Base-by-base conservation (phyloP, 169 alveolate genomes). In the Babesia bigemina region DNA sequence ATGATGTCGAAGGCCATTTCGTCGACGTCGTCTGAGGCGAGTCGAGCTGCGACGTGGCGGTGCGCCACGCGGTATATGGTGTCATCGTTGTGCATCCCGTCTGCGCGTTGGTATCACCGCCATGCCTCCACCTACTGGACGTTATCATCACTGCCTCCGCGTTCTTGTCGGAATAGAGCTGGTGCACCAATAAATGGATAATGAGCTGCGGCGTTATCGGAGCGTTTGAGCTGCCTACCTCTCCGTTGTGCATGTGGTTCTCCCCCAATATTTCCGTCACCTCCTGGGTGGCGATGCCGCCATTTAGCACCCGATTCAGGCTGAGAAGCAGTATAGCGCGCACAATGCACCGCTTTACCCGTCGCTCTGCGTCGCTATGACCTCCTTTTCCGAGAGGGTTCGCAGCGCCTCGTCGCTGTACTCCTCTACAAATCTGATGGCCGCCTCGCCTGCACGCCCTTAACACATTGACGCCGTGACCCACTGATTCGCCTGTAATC, bases 251-350 rank as follows among this genome's bases (percentile, higher is more conserved):
- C 52, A 22, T 47, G 39, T 57, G 78, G 33, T 79, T 66, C 22
- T 50, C 67, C 1, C 84, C 85, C 14, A 72, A 22, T 4, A 81
- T n/a, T 65, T 81, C 88, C 22, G 60, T 55, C 14, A 81, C 52
- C 79, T 71, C 85, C 29, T 65, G 84, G 45, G 85, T 69, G 57
- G 24, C 17, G 17, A 78, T 60, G 8, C 87, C 87, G 39, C 87
- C 87, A 14, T 36, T 53, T 21, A 78, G 49, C 14, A 70, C 19
- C 1, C 29, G 19, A 19, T 78, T 78, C 21, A 78, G 29, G 16
- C 82, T 70, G 66, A 56, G 11, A 6, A n/a, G n/a, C 36, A 11
- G 17, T 16, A 16, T 11, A 58, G 33, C 47, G 19, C 24, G 2
- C 10, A 16, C 21, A 14, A 8, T 28, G 29, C 0, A 19, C 7